These are phyloP conservation scores for Teunomyces cretensis DNA, from an alignment of 805 yeast species.

Conservation along the genomic window DNA sequence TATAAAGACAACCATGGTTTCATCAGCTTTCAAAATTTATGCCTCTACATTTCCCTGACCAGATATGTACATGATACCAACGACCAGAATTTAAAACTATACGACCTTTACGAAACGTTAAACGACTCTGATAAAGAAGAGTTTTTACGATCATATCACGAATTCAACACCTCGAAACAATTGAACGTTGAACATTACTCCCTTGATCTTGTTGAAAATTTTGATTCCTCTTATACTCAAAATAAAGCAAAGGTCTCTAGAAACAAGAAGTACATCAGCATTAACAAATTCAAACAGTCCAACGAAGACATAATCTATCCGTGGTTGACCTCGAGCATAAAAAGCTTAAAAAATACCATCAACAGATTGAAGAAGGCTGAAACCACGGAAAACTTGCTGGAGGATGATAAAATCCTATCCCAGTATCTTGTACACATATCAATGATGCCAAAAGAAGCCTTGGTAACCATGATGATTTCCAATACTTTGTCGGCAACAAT, in stretches of 20 bases:
- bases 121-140: constrained; percentile 10
- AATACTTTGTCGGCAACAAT: constrained; percentile 19
- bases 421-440: constrained; percentile 14
- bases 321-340: constrained; percentile 13
- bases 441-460: constrained; percentile 13
- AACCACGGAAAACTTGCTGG: constrained; percentile 3
- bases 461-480: constrained; percentile 18
- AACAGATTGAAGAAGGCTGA: constrained; percentile 5
- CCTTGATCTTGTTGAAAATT: constrained; percentile 15
- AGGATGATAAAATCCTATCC: constrained; percentile 8
- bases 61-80: constrained; percentile 10
- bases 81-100: constrained; percentile 8
- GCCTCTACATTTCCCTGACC: constrained; percentile 20
- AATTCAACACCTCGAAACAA: constrained; percentile 25
- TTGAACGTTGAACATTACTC: constrained; percentile 26
- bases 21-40: constrained; percentile 19
- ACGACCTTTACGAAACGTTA: constrained; percentile 21
- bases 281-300: constrained; percentile 7
- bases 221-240: constrained; percentile 4
- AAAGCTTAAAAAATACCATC: constrained; percentile 8
- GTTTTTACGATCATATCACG: constrained; percentile 25
- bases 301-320: constrained; percentile 11
- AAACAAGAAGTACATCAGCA: not conserved
- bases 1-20: constrained; percentile 18
- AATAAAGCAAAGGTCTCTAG: not conserved